Evolutionary conservation across 805 yeast species (phyloP).

Genomic region (Candida fluviatilis): DNA sequence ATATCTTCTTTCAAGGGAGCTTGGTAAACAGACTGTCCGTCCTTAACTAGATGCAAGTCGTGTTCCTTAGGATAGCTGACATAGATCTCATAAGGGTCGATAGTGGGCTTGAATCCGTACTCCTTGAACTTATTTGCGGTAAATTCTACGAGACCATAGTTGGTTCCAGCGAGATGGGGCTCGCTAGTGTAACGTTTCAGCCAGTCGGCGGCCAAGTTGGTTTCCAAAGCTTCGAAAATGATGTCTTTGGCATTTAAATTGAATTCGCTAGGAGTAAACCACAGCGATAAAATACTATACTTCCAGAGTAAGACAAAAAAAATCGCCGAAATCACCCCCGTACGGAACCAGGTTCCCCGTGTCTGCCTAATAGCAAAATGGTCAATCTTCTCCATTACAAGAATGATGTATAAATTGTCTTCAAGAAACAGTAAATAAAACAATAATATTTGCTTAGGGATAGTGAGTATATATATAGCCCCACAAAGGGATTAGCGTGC

Average conservation of each 20-base stretch:
- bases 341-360: too few relatives aligned
- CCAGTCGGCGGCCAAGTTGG: slow-evolving; percentile 41
- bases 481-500: too few relatives aligned
- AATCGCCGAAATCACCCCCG: too few relatives aligned
- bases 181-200: slow-evolving; percentile 36
- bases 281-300: not conserved
- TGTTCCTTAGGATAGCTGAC: slow-evolving; percentile 49
- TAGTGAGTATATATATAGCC: too few relatives aligned
- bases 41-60: slow-evolving; percentile 29
- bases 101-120: slow-evolving; percentile 46
- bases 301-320: too few relatives aligned
- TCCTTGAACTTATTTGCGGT: slow-evolving; percentile 47
- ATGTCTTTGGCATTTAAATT: not conserved
- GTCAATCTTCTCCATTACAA: too few relatives aligned
- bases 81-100: slow-evolving; percentile 56
- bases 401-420: too few relatives aligned
- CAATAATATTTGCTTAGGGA: too few relatives aligned
- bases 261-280: not conserved
- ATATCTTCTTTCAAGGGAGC: slow-evolving; percentile 51
- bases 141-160: slow-evolving; percentile 41
- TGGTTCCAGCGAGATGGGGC: slow-evolving; percentile 47
- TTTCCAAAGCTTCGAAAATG: slow-evolving; percentile 17
- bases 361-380: too few relatives aligned
- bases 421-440: too few relatives aligned
- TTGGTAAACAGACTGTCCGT: slow-evolving; percentile 36